These are phyloP conservation scores for Globisporangium spiculum DNA, from an alignment of 352 stramenopile species.

Conservation along the genomic window DNA sequence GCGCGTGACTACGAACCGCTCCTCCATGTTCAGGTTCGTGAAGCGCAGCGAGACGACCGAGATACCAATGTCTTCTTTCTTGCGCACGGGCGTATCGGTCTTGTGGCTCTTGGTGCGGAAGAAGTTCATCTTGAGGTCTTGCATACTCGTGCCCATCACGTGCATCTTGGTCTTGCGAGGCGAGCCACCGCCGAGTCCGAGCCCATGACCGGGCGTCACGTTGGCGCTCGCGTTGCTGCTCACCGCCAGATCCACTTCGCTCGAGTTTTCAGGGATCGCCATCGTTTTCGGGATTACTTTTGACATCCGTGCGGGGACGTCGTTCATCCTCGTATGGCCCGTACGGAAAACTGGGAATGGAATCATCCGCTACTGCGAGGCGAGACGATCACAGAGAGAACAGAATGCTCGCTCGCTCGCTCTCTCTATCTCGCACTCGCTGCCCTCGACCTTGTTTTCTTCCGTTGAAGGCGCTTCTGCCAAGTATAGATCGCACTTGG, in stretches of 20 bases:
- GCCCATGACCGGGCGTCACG: neutral
- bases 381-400: neutral
- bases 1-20: constrained; percentile 46
- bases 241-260: constrained; percentile 23
- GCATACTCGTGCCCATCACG: constrained; percentile 50
- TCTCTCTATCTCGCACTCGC: neutral
- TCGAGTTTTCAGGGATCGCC: constrained; percentile 18
- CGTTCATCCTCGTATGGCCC: constrained; percentile 73
- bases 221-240: constrained; percentile 35
- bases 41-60: constrained; percentile 71
- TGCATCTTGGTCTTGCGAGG: constrained; percentile 41
- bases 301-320: constrained; percentile 61
- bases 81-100: constrained; percentile 24
- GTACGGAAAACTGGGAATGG: constrained; percentile 74
- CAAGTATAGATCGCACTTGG: constrained; percentile 4
- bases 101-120: constrained; percentile 48
- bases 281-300: constrained; percentile 74
- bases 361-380: constrained; percentile 38
- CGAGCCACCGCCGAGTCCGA: constrained; percentile 14
- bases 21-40: constrained; percentile 64
- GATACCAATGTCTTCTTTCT: constrained; percentile 79
- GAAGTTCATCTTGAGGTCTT: constrained; percentile 73
- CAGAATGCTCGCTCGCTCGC: neutral
- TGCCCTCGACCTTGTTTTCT: neutral
- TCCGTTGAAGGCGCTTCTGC: constrained; percentile 1